Evolutionary conservation across 352 stramenopile species (phyloP), one percentile per base, ranked within the genome.

Genomic region (Globisporangium solare): DNA sequence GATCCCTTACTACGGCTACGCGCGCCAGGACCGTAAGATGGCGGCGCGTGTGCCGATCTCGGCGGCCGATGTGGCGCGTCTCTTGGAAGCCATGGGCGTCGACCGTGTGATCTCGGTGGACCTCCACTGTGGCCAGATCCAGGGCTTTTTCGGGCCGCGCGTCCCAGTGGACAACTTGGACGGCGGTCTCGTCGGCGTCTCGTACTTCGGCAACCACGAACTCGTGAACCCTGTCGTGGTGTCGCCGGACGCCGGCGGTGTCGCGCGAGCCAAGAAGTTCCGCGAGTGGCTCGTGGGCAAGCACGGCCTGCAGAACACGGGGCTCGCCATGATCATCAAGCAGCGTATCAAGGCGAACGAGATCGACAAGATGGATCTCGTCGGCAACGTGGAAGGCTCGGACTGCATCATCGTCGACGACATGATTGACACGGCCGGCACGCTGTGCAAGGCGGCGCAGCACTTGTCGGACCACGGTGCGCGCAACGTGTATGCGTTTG

Each of bases 261-360:
- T 99, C 32, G 98, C 99, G 35, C 90, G 97, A 56, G 97, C 97
- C 49, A 99, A 99, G 82, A 99, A 99, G 79, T 99, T 99, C 79
- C 97, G 98, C 53, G 97, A 99, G 75, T 98, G 96, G 68, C 92
- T 99, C 35, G 89, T 96, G 39, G 89, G 95, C 66, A 99, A 99
- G 76, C 95, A 99, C 76, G 95, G 97, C 7, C 86, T 99, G 52
- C 85, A 94, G 47, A 98, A 99, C 74, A 96, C 97, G 46, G 96
- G 97, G 11, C 86, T 99, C 22, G 97, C 97, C 43, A 99, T 99
- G 97, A 99, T 99, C 86, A 99, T 99, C 76, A 99, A 99, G 82
- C 97, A 99, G 86, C 92, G 97, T 66, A 91, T 98, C 58, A 97
- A 97, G 68, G 94, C 97, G 51, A 97, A 97, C 64, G 86, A 98